Percentiles rank a stretch among this genome's conserved stretches.
phyloP scores from a whole-genome alignment of 768 basidiomycete genomes.

The Suillus discolor region DNA sequence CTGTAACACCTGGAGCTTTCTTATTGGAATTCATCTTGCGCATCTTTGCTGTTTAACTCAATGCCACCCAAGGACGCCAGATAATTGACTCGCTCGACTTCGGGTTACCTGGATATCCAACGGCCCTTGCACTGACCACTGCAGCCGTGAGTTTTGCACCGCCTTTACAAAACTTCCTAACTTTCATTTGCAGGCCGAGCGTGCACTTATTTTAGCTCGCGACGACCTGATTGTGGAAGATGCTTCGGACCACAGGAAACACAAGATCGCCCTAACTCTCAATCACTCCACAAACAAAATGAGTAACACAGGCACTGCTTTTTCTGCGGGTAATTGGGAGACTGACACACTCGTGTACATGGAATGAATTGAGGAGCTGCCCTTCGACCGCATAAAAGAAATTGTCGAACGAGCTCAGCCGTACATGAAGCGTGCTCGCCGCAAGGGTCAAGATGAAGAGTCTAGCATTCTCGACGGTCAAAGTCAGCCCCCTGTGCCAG shows the following conservation, averaged over 20 bases:
- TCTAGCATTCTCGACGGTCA: not conserved
- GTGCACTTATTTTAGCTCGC: not conserved
- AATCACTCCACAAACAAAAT: not conserved
- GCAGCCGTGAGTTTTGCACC: not conserved
- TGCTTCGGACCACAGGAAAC: not conserved
- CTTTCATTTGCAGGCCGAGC: not conserved
- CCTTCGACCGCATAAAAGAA: not conserved
- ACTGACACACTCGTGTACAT: not conserved
- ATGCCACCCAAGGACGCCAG: not conserved
- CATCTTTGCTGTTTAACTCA: not conserved
- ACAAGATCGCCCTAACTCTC: not conserved
- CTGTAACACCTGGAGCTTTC: slow-evolving; percentile 4
- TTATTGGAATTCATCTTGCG: not conserved
- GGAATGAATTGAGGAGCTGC: not conserved
- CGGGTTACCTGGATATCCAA: not conserved
- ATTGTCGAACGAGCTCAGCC: not conserved
- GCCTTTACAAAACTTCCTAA: not conserved
- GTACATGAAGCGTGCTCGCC: not conserved
- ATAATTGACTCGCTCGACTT: not conserved
- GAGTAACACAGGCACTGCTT: not conserved
- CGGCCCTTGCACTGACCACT: not conserved
- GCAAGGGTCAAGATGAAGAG: not conserved
- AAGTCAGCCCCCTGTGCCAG: too few relatives aligned
- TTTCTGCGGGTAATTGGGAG: not conserved
- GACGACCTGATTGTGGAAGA: not conserved